phyloP scores from a whole-genome alignment of 352 stramenopile species.

The Globisporangium splendens region DNA sequence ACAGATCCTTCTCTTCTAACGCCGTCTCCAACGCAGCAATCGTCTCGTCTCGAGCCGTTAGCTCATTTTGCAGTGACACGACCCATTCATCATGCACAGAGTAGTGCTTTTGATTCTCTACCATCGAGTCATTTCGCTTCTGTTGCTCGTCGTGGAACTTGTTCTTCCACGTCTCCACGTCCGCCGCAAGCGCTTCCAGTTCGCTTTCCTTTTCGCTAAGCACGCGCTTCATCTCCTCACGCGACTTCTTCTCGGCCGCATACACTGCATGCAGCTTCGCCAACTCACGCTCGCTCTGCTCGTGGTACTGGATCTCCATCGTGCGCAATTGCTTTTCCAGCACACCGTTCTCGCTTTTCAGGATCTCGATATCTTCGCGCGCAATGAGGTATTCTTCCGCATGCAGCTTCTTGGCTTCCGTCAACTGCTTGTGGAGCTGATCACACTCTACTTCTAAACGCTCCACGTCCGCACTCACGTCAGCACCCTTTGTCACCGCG shows the following conservation, averaged over 20 bases:
- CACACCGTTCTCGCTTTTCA: slow-evolving; percentile 31
- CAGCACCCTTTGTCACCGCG: not conserved
- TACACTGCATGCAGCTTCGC: slow-evolving; percentile 23
- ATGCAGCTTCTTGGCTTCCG: slow-evolving; percentile 17
- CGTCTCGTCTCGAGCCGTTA: slow-evolving; percentile 4
- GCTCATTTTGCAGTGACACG: slow-evolving; percentile 10
- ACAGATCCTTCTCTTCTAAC: not conserved
- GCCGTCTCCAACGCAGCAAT: slow-evolving; percentile 1
- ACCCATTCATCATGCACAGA: slow-evolving; percentile 9
- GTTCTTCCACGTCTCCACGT: slow-evolving; percentile 23
- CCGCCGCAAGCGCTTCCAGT: slow-evolving; percentile 30
- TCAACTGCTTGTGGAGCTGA: slow-evolving; percentile 18
- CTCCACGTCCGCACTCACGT: slow-evolving; percentile 5
- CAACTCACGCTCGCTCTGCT: slow-evolving; percentile 34
- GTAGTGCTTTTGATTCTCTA: slow-evolving; percentile 14
- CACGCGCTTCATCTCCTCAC: slow-evolving; percentile 41
- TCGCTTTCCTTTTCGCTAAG: slow-evolving; percentile 41
- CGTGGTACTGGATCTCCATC: slow-evolving; percentile 31
- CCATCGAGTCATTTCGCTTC: slow-evolving; percentile 11
- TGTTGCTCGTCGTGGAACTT: slow-evolving; percentile 28
- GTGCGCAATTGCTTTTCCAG: slow-evolving; percentile 33
- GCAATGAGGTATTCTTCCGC: slow-evolving; percentile 23
- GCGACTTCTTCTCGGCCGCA: slow-evolving; percentile 33
- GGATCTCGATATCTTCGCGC: slow-evolving; percentile 22
- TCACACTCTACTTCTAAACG: slow-evolving; percentile 19